Base-by-base conservation (phyloP, 805 yeast species). In the Ogataea pini region DNA sequence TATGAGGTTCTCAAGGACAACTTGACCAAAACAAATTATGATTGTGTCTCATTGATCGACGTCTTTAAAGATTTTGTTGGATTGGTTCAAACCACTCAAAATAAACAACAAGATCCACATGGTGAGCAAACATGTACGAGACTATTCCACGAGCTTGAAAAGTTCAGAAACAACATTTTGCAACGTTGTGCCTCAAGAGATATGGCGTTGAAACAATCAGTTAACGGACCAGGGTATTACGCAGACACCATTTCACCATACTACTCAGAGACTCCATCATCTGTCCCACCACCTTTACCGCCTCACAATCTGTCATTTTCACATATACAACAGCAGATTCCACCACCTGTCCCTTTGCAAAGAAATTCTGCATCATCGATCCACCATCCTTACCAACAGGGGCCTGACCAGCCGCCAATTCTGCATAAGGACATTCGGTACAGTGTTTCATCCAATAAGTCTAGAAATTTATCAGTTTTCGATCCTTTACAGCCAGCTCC, bases 11-110 rank as follows among this genome's bases (percentile, higher is more conserved):
- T 81, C 6, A 61, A 67, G 27, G 78, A 75, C 4, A 82, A 79
- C 42, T 57, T 79, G 48, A 72, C 75, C 31, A 70, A 71, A 46
- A 71, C 77, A 14, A 80, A 79, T 56, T 57, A 72, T 46, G 89
- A 83, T 55, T 69, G 79, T 64, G 75, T 81, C 2, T 72, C 72
- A 32, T 49, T 82, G 7, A 55, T 82, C 9, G 86, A 81, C 47
- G 51, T 65, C 13, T 29, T 67, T 17, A 66, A 61, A 39, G 70
- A 65, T 18, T 45, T 51, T 2, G 44, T 58, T 1, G 46, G 44
- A 10, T 12, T 51, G 22, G 20, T 56, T 7, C 32, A 38, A n/a
- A 50, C 41, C n/a, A n/a, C n/a, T 17, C 49, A 44, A 13, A 51
- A 19, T n/a, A 34, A 34, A 8, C 51, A 51, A 19, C 36, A 49